Conservation (phyloP, 2,329 filamentous ascomycete species). For the Aspergillus felis region DNA sequence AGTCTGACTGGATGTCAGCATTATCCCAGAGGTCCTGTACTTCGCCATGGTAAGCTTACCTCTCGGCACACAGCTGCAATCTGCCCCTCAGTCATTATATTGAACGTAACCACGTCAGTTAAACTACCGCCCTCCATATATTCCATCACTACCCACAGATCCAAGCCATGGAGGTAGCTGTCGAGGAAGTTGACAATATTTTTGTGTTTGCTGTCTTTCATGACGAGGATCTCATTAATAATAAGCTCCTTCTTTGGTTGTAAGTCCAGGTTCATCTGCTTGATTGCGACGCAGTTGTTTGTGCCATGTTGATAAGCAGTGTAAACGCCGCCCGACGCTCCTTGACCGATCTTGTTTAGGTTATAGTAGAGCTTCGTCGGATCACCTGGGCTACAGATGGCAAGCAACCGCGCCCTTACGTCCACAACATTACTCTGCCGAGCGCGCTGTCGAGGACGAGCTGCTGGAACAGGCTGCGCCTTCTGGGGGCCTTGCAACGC, state of each 20-base stretch:
- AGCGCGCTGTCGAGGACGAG: conserved; percentile 70
- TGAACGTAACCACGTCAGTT: conserved; percentile 97
- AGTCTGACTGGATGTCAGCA: conserved; percentile 49
- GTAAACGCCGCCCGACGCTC: conserved; percentile 92
- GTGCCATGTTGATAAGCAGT: conserved; percentile 81
- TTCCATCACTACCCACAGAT: conserved; percentile 99
- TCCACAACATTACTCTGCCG: conserved; percentile 79
- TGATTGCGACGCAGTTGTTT: conserved; percentile 91
- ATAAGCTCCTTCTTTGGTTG: conserved; percentile 99
- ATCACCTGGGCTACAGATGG: conserved; percentile 87
- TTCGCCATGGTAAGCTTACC: conserved; percentile 37
- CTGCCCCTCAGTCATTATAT: conserved; percentile 97
- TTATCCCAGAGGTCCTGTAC: background rate
- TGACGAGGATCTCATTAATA: conserved; percentile 98
- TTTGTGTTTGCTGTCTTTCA: conserved; percentile 97
- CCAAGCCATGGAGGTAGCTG: conserved; percentile 83
- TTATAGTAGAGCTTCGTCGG: conserved; percentile 82
- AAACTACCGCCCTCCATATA: conserved; percentile 98
- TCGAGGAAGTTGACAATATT: conserved; percentile 99
- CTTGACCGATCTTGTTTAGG: conserved; percentile 93
- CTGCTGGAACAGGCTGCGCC: conserved; percentile 49
- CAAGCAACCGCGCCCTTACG: conserved; percentile 75
- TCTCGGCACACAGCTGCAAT: conserved; percentile 95
- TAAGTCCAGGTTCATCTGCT: conserved; percentile 98
- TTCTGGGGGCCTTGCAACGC: conserved; percentile 28